These are phyloP conservation scores for Tarenaya hassleriana DNA, from an alignment of 345 rosid species.

Conservation along the genomic window DNA sequence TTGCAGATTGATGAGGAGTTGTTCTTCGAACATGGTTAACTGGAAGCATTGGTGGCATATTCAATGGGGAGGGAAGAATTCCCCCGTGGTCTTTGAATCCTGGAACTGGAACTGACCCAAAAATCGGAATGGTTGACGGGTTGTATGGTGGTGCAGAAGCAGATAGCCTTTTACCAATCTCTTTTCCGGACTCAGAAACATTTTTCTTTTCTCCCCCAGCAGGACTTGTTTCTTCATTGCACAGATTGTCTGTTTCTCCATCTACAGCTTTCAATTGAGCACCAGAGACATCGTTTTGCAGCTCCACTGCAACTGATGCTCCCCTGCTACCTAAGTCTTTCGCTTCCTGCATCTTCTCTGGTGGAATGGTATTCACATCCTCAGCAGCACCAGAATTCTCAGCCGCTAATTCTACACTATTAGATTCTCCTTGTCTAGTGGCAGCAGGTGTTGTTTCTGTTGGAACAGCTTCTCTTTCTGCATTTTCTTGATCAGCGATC, in stretches of 20 bases:
- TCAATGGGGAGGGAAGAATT: conserved; percentile 86
- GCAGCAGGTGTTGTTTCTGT: conserved; percentile 22
- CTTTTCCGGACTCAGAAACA: conserved; percentile 59
- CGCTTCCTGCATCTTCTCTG: conserved; percentile 23
- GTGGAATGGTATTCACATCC: conserved; percentile 24
- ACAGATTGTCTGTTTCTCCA: conserved; percentile 32
- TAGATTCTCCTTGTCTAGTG: conserved; percentile 30
- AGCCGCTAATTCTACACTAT: conserved; percentile 24
- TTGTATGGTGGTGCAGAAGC: conserved; percentile 97
- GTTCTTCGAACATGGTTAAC: conserved; percentile 72
- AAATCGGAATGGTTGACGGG: conserved; percentile 67
- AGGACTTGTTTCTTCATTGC: conserved; percentile 30
- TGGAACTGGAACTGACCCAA: conserved; percentile 68
- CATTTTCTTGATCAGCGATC: conserved; percentile 20
- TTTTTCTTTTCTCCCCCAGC: conserved; percentile 57
- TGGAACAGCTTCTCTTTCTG: conserved; percentile 25
- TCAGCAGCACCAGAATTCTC: conserved; percentile 21
- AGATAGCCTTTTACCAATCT: conserved; percentile 75
- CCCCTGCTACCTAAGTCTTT: conserved; percentile 27
- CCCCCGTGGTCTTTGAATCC: conserved; percentile 81
- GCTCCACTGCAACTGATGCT: conserved; percentile 25
- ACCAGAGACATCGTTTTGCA: conserved; percentile 33
- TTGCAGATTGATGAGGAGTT: conserved; percentile 79
- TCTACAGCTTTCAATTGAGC: conserved; percentile 28
- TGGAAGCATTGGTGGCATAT: conserved; percentile 72